phyloP scores from a whole-genome alignment of 192 early-diverging fungal species.

The Linnemannia schmuckeri region DNA sequence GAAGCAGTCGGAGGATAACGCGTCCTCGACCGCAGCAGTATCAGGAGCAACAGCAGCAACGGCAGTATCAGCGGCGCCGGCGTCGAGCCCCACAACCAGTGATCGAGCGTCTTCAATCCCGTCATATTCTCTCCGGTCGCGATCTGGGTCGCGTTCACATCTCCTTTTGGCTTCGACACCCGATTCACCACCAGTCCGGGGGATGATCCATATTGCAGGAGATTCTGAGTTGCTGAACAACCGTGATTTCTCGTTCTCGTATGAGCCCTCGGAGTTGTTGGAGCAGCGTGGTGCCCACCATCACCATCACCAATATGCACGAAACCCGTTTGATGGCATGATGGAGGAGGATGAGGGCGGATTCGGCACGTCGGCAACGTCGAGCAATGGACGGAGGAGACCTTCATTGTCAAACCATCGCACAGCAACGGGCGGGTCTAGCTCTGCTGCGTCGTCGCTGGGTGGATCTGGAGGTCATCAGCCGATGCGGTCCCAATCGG shows the following conservation, averaged over 20 bases:
- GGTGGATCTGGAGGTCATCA: not conserved
- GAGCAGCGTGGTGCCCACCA: slow-evolving; percentile 18
- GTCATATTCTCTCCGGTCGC: slow-evolving; percentile 29
- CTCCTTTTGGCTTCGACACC: slow-evolving; percentile 32
- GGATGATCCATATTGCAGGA: slow-evolving; percentile 38
- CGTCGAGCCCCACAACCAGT: slow-evolving; percentile 24
- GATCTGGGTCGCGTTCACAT: slow-evolving; percentile 32
- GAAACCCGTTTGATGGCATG: slow-evolving; percentile 26
- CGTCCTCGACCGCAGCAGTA: not conserved
- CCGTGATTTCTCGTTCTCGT: slow-evolving; percentile 48
- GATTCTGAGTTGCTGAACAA: slow-evolving; percentile 53
- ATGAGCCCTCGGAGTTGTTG: slow-evolving; percentile 42
- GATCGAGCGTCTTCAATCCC: slow-evolving; percentile 16
- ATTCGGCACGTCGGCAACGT: slow-evolving; percentile 12
- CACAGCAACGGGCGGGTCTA: not conserved
- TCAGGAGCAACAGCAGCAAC: not conserved
- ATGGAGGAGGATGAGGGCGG: slow-evolving; percentile 40
- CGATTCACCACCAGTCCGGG: slow-evolving; percentile 44
- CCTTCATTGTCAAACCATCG: not conserved
- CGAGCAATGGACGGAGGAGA: not conserved
- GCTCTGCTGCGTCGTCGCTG: not conserved
- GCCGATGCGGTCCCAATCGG: not conserved
- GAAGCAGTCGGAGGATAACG: not conserved
- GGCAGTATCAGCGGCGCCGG: not conserved
- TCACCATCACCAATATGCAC: slow-evolving; percentile 14